These are phyloP conservation scores for Nidula microcarpa DNA, from an alignment of 768 basidiomycete species.

Conservation along the genomic window DNA sequence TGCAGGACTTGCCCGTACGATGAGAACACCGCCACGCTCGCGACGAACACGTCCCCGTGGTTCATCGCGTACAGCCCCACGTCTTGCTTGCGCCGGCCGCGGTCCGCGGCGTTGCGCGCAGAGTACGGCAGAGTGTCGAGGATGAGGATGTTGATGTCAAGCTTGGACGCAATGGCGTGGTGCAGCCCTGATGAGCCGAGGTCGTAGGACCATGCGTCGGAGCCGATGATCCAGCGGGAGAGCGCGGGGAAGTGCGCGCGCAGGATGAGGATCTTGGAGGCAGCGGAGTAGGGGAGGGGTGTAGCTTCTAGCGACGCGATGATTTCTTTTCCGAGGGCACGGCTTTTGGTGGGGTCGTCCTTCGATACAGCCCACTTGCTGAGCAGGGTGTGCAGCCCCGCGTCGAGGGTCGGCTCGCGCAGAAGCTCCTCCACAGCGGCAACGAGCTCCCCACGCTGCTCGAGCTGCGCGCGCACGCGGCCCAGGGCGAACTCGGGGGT, in stretches of 20 bases:
- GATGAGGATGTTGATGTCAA: slow-evolving; percentile 93
- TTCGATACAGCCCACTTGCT: slow-evolving; percentile 78
- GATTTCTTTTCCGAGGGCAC: slow-evolving; percentile 55
- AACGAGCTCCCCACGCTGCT: slow-evolving; percentile 68
- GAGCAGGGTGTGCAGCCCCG: slow-evolving; percentile 66
- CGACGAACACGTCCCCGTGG: slow-evolving; percentile 94
- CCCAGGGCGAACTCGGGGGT: slow-evolving; percentile 96
- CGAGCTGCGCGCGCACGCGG: slow-evolving; percentile 79
- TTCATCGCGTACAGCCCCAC: slow-evolving; percentile 98
- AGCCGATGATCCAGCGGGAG: slow-evolving; percentile 96
- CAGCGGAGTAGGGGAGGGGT: slow-evolving; percentile 35
- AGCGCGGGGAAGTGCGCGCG: slow-evolving; percentile 59
- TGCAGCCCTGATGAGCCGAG: slow-evolving; percentile 94
- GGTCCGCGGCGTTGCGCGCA: slow-evolving; percentile 63
- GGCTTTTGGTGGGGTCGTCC: slow-evolving; percentile 66
- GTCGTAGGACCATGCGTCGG: slow-evolving; percentile 98
- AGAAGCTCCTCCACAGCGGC: slow-evolving; percentile 64
- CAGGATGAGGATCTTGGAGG: slow-evolving; percentile 55
- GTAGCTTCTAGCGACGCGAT: slow-evolving; percentile 42
- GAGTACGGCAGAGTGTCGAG: slow-evolving; percentile 93
- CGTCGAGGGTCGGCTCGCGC: slow-evolving; percentile 39
- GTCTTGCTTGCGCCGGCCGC: slow-evolving; percentile 86
- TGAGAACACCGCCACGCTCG: slow-evolving; percentile 92
- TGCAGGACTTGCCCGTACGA: slow-evolving; percentile 95
- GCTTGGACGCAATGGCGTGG: slow-evolving; percentile 86